phyloP scores from a whole-genome alignment of 208 protist species.

The Crithidia fasciculata region DNA sequence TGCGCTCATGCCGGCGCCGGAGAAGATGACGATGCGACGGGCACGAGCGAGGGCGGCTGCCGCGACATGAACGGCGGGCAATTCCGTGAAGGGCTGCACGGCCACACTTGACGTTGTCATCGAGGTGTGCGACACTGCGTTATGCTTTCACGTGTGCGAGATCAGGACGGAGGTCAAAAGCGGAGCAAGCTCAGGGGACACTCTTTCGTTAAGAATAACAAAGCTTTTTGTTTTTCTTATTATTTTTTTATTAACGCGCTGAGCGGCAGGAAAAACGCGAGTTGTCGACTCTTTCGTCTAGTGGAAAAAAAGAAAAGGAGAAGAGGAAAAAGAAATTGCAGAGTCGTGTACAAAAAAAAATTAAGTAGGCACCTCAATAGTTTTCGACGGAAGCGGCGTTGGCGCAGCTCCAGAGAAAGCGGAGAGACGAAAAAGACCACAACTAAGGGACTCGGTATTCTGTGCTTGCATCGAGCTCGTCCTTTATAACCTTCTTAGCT shows the following conservation, averaged over 20 bases:
- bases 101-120: not conserved
- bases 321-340: not conserved
- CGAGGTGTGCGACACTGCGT: not conserved
- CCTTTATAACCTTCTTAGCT: too few relatives aligned
- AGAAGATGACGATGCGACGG: slow-evolving; percentile 36
- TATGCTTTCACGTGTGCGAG: not conserved
- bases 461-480: too few relatives aligned
- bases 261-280: too few relatives aligned
- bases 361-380: not conserved
- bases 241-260: too few relatives aligned
- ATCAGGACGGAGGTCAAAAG: not conserved
- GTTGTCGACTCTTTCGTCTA: too few relatives aligned
- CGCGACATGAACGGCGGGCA: not conserved
- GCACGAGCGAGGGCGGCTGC: slow-evolving; percentile 25
- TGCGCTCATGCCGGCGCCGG: slow-evolving; percentile 51
- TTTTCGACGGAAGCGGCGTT: too few relatives aligned
- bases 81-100: not conserved
- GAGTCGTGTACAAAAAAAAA: not conserved
- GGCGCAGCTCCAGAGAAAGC: too few relatives aligned
- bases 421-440: too few relatives aligned
- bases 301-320: not conserved
- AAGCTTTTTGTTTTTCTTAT: too few relatives aligned
- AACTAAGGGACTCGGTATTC: too few relatives aligned
- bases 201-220: too few relatives aligned
- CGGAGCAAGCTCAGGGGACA: too few relatives aligned